These are phyloP conservation scores for Camellia lanceoleosa DNA, from an alignment of 148 eudicot species.

Conservation along the genomic window DNA sequence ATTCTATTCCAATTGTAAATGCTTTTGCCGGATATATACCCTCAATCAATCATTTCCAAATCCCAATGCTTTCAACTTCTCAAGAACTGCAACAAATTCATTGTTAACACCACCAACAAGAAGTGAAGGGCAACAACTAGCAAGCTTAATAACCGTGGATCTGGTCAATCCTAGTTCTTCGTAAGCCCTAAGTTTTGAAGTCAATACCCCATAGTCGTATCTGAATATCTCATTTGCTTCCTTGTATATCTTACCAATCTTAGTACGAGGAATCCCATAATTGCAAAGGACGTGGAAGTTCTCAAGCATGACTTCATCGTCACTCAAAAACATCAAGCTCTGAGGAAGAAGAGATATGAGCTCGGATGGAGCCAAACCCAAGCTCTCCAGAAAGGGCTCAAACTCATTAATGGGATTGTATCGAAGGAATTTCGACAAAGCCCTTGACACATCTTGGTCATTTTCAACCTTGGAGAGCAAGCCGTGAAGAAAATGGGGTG, in stretches of 20 bases:
- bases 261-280: constrained; percentile 46
- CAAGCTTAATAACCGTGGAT: constrained; percentile 44
- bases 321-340: constrained; percentile 41
- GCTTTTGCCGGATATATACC: constrained; percentile 31
- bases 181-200: constrained; percentile 39
- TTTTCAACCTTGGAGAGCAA: constrained; percentile 38
- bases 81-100: constrained; percentile 32
- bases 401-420: constrained; percentile 58
- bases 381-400: constrained; percentile 63
- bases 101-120: constrained; percentile 32
- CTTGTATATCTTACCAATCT: constrained; percentile 49
- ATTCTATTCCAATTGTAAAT: constrained; percentile 43
- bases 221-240: constrained; percentile 44
- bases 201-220: constrained; percentile 33
- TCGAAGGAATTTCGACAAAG: constrained; percentile 40
- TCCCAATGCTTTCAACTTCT: constrained; percentile 37
- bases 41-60: constrained; percentile 39
- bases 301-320: constrained; percentile 41
- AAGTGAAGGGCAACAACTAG: constrained; percentile 39
- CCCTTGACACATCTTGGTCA: constrained; percentile 33
- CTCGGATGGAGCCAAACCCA: constrained; percentile 43
- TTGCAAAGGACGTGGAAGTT: constrained; percentile 44
- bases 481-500: constrained; percentile 36
- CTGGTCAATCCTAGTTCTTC: constrained; percentile 47
- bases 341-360: constrained; percentile 30